These are phyloP conservation scores for Cryptococcus jaspeensis DNA, from an alignment of 1,284 basidiomycete genomes.

Conservation along the genomic window DNA sequence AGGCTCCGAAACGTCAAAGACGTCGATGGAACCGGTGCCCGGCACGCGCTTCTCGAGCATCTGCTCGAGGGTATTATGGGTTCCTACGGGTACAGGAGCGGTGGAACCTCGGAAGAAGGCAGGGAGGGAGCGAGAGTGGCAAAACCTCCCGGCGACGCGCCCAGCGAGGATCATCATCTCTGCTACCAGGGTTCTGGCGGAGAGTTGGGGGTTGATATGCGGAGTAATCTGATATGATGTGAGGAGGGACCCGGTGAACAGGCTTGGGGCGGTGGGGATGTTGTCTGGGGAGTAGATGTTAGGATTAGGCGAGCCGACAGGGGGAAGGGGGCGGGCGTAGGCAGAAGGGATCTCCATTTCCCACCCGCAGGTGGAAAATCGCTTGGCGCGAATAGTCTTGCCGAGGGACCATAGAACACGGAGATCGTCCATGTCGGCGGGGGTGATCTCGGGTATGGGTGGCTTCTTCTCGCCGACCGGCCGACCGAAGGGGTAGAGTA, in stretches of 20 bases:
- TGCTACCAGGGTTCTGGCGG: conserved; percentile 58
- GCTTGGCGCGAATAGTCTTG: conserved; percentile 28
- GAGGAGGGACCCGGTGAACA: conserved; percentile 62
- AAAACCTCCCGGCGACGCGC: conserved; percentile 72
- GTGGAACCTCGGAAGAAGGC: conserved; percentile 63
- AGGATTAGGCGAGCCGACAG: conserved; percentile 2
- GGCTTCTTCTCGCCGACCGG: conserved; percentile 3
- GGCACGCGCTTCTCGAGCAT: conserved; percentile 40
- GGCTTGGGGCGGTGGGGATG: conserved; percentile 38
- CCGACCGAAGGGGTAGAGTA: conserved; percentile 33
- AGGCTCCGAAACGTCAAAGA: conserved; percentile 12
- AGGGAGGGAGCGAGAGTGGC: conserved; percentile 62
- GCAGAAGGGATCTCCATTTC: conserved; percentile 26
- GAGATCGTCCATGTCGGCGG: conserved; percentile 50
- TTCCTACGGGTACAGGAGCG: conserved; percentile 39
- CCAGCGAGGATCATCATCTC: conserved; percentile 85
- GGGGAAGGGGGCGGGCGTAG: conserved; percentile 15
- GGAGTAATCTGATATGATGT: conserved; percentile 55
- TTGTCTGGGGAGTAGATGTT: conserved; percentile 24
- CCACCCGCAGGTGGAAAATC: conserved; percentile 31
- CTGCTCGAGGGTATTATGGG: conserved; percentile 23
- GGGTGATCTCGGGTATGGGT: not conserved
- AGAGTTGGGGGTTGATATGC: not conserved
- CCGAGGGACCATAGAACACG: conserved; percentile 51
- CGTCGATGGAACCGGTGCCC: conserved; percentile 37